A percentile compares a stretch with the other conserved stretches of the same genome.
These are phyloP conservation scores for Monilinia fructigena DNA, from an alignment of 2,329 filamentous ascomycete genomes.

Conservation along the genomic window DNA sequence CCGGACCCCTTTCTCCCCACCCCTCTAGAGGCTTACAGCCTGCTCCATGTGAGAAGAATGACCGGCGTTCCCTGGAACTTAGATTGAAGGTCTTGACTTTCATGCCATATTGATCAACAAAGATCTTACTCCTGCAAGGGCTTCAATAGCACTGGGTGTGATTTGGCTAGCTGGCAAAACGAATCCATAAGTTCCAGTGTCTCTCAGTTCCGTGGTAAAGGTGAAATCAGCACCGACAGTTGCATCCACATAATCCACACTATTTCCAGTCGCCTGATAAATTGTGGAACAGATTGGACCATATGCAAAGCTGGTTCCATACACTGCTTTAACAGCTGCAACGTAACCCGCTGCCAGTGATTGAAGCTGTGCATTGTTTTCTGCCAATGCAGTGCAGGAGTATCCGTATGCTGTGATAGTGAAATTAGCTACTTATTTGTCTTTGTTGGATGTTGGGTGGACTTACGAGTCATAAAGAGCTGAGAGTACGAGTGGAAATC, in stretches of 20 bases:
- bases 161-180: slow-evolving; percentile 51
- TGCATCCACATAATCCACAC: slow-evolving; percentile 47
- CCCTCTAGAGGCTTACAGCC: background rate
- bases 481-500: slow-evolving; percentile 66
- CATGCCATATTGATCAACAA: slow-evolving; percentile 31
- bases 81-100: background rate
- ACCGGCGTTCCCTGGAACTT: background rate
- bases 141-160: slow-evolving; percentile 47
- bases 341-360: slow-evolving; percentile 50
- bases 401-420: slow-evolving; percentile 52
- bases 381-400: slow-evolving; percentile 49
- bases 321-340: slow-evolving; percentile 55
- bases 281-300: slow-evolving; percentile 59
- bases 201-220: slow-evolving; percentile 51
- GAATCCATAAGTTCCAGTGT: slow-evolving; percentile 50
- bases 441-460: background rate
- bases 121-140: slow-evolving; percentile 44
- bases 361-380: slow-evolving; percentile 50
- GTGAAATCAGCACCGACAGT: slow-evolving; percentile 38
- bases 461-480: slow-evolving; percentile 50
- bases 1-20: no score
- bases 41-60: background rate
- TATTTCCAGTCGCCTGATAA: slow-evolving; percentile 53
- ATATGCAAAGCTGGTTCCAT: slow-evolving; percentile 45
- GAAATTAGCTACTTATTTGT: slow-evolving; percentile 1